Evolutionary conservation across 2,329 filamentous ascomycete genomes (phyloP), one percentile per base, ranked within the genome.

Genomic region (Bimuria novae-zelandiae): DNA sequence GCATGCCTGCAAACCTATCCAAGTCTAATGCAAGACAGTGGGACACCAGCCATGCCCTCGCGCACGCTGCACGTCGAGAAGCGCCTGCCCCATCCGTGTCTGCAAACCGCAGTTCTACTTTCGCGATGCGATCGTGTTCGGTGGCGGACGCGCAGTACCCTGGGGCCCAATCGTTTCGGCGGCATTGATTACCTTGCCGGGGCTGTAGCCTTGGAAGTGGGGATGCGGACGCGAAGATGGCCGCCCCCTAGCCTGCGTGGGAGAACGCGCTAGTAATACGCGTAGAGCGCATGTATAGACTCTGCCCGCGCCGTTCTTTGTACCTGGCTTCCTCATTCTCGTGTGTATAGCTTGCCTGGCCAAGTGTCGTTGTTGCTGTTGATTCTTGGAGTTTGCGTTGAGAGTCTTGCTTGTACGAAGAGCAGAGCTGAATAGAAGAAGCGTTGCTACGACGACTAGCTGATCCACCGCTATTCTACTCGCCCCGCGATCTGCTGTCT

Each of bases 201-300:
- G 43, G 43, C 19, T 12, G n/a, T 8, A 11, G 43, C 43, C 43
- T 46, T 46, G 43, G 43, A 36, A 46, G 43, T 46, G 43, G 43
- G 30, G 19, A 56, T 36, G 49, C 43, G 61, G 62, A 62, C 63
- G 59, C 61, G 63, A 57, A 54, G 48, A 30, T 39, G 46, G 23
- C 48, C 33, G 12, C 8, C 25, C 11, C 30, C 36, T 40, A 39
- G 45, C 45, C 33, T 21, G 33, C 22, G 16, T 14, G 43, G 41
- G 49, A 57, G 39, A 47, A 63, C 66, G 49, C 67, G 68, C 65
- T 67, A 67, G 57, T 33, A 54, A 55, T 35, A 64, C 65, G 61
- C 63, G 63, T 64, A 59, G 54, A 59, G 21, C 30, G 11, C 6
- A 12, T 29, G 12, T 19, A 29, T 47, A 35, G 19, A 47, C 32